A percentile compares a stretch with the other conserved stretches of the same genome.
Evolutionary conservation across 2,329 filamentous ascomycete species (phyloP).

Genomic region (Fusarium hainanense): DNA sequence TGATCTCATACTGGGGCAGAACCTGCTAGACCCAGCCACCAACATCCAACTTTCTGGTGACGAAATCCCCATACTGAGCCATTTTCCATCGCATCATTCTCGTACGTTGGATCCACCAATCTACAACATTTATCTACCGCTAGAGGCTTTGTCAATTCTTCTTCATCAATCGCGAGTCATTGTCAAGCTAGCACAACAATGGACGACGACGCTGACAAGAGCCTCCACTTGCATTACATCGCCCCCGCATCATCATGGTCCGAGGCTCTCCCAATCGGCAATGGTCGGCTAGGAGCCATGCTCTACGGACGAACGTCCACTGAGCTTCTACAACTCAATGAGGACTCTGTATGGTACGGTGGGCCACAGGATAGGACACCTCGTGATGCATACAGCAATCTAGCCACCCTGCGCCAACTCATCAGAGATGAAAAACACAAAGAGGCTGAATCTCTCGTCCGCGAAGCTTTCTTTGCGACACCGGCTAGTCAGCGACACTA

Average conservation of each 20-base stretch:
- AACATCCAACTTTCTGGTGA: background rate
- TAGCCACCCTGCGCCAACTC: slow-evolving; percentile 35
- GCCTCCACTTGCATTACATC: slow-evolving; percentile 39
- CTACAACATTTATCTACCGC: background rate
- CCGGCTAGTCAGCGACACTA: slow-evolving; percentile 46
- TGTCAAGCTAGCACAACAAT: background rate
- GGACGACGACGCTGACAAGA: slow-evolving; percentile 6
- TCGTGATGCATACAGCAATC: slow-evolving; percentile 39
- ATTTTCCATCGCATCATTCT: background rate
- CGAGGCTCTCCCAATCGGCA: slow-evolving; percentile 60
- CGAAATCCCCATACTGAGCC: background rate
- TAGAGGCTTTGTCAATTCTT: too few relatives aligned
- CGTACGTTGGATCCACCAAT: background rate
- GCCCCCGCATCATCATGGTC: slow-evolving; percentile 43
- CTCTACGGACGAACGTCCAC: slow-evolving; percentile 57
- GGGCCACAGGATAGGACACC: slow-evolving; percentile 57
- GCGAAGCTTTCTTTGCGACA: slow-evolving; percentile 41
- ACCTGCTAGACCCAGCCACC: background rate
- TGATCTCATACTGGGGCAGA: slow-evolving; percentile 3
- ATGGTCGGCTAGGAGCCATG: slow-evolving; percentile 58
- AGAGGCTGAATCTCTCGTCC: slow-evolving; percentile 40
- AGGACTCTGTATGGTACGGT: slow-evolving; percentile 61
- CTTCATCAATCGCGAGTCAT: background rate
- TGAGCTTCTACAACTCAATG: slow-evolving; percentile 56
- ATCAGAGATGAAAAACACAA: slow-evolving; percentile 41